Conservation (phyloP, 495 filamentous ascomycete genomes). For the Penicillium paradoxum region DNA sequence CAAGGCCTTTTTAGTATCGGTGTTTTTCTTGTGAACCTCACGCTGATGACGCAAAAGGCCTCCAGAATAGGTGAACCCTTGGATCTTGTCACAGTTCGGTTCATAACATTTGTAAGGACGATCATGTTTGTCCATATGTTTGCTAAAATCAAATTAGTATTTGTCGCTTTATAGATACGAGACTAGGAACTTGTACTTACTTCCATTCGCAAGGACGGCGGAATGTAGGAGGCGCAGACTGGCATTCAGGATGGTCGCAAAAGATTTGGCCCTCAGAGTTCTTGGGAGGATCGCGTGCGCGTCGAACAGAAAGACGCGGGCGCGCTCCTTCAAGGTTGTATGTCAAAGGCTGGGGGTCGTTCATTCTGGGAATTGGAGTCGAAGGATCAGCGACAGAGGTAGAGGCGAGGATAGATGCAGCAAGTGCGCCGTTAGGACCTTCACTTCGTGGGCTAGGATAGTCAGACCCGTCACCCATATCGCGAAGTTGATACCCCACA, state of each 20-base stretch:
- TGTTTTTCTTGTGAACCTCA: conserved; percentile 84
- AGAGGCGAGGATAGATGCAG: conserved; percentile 37
- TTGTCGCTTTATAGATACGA: background rate
- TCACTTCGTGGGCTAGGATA: conserved; percentile 51
- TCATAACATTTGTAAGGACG: conserved; percentile 80
- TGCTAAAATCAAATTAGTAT: conserved; percentile 47
- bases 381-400: conserved; percentile 35
- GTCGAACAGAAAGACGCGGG: conserved; percentile 43
- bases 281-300: conserved; percentile 53
- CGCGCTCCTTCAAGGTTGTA: conserved; percentile 38
- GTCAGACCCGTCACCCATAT: conserved; percentile 50
- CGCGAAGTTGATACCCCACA: conserved; percentile 32
- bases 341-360: conserved; percentile 33
- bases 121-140: conserved; percentile 97
- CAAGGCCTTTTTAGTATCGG: conserved; percentile 74
- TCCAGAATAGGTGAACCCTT: conserved; percentile 90
- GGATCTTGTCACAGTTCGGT: conserved; percentile 75
- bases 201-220: conserved; percentile 86
- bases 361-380: conserved; percentile 38
- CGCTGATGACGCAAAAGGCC: conserved; percentile 83
- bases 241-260: conserved; percentile 62
- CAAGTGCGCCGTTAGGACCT: conserved; percentile 37
- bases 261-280: conserved; percentile 65
- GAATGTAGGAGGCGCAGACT: conserved; percentile 54
- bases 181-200: conserved; percentile 49